Evolutionary conservation across 2,329 filamentous ascomycete species (phyloP).

Genomic region (Fusarium nygamai): DNA sequence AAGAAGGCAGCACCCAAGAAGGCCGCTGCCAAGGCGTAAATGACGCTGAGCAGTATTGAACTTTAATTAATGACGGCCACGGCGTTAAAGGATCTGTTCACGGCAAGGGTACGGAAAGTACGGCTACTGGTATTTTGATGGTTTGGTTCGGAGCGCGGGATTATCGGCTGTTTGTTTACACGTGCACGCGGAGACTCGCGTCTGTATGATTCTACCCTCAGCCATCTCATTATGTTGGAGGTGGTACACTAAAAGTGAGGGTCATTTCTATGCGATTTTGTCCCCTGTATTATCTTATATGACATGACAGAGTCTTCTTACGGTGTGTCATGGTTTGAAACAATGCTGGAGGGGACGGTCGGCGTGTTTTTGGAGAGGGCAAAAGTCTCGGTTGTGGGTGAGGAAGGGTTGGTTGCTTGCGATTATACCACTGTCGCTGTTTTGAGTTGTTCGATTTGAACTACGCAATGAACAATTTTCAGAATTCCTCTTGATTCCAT

Average conservation of each 20-base stretch:
- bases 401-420: constrained; percentile 20
- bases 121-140: constrained; percentile 41
- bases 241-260: constrained; percentile 28
- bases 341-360: constrained; percentile 27
- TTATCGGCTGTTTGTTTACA: constrained; percentile 38
- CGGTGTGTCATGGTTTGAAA: constrained; percentile 29
- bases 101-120: constrained; percentile 41
- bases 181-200: constrained; percentile 31
- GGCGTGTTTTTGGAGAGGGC: constrained; percentile 20
- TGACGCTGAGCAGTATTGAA: constrained; percentile 35
- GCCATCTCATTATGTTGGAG: constrained; percentile 33
- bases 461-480: constrained; percentile 16
- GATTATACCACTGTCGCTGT: constrained; percentile 41
- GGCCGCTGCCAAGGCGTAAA: constrained; percentile 56
- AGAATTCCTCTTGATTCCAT: neutral
- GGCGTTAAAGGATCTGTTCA: constrained; percentile 49
- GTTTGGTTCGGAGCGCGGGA: constrained; percentile 42
- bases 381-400: constrained; percentile 31
- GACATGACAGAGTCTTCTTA: constrained; percentile 31
- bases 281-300: constrained; percentile 40
- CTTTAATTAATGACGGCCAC: constrained; percentile 52
- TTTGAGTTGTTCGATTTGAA: constrained; percentile 21
- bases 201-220: constrained; percentile 33
- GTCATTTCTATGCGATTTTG: constrained; percentile 35
- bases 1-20: constrained; percentile 57